Evolutionary conservation across 768 basidiomycete species (phyloP).

Genomic region (Cystobasidium onofrii): DNA sequence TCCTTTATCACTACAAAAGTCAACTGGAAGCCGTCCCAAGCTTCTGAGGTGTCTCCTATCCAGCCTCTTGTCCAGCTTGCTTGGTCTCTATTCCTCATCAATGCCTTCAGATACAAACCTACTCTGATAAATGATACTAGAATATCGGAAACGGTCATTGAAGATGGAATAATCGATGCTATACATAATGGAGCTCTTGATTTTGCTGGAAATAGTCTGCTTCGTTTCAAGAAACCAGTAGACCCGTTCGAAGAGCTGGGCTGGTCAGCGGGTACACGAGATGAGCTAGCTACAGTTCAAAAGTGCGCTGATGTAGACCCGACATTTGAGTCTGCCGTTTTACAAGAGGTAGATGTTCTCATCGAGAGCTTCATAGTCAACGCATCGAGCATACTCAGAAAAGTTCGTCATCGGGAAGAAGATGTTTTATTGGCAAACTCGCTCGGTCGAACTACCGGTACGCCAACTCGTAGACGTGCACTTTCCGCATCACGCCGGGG

Average conservation of each 20-base stretch:
- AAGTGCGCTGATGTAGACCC: conserved; percentile 36
- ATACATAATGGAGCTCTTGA: conserved; percentile 74
- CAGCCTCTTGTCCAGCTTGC: conserved; percentile 69
- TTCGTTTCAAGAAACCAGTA: conserved; percentile 52
- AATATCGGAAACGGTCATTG: conserved; percentile 61
- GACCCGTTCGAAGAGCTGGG: conserved; percentile 48
- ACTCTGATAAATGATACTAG: conserved; percentile 60
- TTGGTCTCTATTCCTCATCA: conserved; percentile 78
- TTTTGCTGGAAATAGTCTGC: conserved; percentile 58
- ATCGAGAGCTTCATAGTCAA: conserved; percentile 53
- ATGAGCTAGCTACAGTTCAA: background rate
- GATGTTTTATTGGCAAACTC: conserved; percentile 67
- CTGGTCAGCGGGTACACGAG: conserved; percentile 26
- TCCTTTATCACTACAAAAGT: conserved; percentile 27
- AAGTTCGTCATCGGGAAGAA: conserved; percentile 79
- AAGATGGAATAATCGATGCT: conserved; percentile 64
- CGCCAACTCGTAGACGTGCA: conserved; percentile 44
- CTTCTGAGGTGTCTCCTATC: conserved; percentile 63
- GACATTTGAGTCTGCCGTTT: conserved; percentile 54
- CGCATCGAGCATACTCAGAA: conserved; percentile 44
- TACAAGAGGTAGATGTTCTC: conserved; percentile 63
- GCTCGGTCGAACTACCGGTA: conserved; percentile 51
- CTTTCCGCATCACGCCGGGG: conserved; percentile 23
- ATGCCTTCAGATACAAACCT: conserved; percentile 61
- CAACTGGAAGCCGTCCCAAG: conserved; percentile 47